phyloP scores from a whole-genome alignment of 345 rosid genomes.

The Aegle marmelos region DNA sequence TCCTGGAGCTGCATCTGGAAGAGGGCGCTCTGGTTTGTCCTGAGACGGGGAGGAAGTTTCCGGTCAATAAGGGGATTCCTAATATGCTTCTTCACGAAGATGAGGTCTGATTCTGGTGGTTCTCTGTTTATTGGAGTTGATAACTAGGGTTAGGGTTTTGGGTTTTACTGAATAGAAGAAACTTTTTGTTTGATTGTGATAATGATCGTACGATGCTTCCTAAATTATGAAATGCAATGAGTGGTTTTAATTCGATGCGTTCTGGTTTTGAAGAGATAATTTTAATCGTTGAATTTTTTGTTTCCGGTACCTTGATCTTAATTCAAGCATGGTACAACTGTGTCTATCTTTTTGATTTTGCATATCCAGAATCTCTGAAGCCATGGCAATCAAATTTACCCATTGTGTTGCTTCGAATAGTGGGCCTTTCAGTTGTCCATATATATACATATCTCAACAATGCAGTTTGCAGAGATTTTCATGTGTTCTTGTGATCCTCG shows the following conservation, averaged over 20 bases:
- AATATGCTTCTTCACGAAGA: slow-evolving; percentile 98
- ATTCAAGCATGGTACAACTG: neutral
- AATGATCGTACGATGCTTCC: neutral
- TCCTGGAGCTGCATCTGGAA: slow-evolving; percentile 81
- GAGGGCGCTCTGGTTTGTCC: slow-evolving; percentile 94
- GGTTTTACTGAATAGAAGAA: neutral
- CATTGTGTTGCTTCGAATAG: neutral
- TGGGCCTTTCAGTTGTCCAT: no score
- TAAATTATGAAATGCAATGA: neutral
- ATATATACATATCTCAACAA: no score
- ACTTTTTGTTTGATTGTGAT: neutral
- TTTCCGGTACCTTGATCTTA: no score
- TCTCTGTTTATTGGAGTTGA: neutral
- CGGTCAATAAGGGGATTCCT: slow-evolving; percentile 79
- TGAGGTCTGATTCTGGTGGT: slow-evolving; percentile 48
- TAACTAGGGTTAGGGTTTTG: neutral
- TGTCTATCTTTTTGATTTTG: no score
- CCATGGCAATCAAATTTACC: neutral
- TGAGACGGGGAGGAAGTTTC: slow-evolving; percentile 71
- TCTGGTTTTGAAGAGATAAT: neutral
- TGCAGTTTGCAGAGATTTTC: no score
- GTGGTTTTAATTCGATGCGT: neutral
- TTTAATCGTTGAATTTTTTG: no score
- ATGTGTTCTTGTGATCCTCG: neutral
- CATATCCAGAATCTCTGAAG: neutral